Conservation (phyloP, 805 yeast species). For the Komagataella pseudopastoris region DNA sequence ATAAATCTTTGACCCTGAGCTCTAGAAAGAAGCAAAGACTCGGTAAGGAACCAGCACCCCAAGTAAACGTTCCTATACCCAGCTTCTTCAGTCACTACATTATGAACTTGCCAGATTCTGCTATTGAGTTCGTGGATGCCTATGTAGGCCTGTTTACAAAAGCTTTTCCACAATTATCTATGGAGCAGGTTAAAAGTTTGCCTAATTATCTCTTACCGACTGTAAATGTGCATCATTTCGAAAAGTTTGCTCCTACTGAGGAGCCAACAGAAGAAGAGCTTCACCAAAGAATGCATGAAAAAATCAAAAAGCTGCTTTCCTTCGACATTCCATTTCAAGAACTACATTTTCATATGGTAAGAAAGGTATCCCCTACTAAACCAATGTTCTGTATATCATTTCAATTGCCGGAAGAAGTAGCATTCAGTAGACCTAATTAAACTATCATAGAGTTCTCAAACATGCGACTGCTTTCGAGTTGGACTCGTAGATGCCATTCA, state of each 20-base stretch:
- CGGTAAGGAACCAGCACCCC: constrained; percentile 12
- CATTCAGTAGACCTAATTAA: constrained; percentile 19
- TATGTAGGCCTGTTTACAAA: constrained; percentile 57
- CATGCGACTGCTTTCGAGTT: neutral
- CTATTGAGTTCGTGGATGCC: constrained; percentile 68
- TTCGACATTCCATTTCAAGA: constrained; percentile 32
- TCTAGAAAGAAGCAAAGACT: constrained; percentile 16
- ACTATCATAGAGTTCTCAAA: neutral
- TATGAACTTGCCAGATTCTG: constrained; percentile 94
- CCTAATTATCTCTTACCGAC: constrained; percentile 51
- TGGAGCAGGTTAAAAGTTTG: constrained; percentile 17
- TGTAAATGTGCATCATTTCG: constrained; percentile 86
- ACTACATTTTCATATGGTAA: constrained; percentile 65
- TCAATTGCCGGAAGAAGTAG: constrained; percentile 53
- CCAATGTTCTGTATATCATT: constrained; percentile 90
- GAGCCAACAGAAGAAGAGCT: constrained; percentile 62
- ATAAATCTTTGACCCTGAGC: constrained; percentile 31
- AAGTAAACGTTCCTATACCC: constrained; percentile 30
- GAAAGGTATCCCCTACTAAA: constrained; percentile 94
- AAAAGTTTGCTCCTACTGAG: constrained; percentile 57
- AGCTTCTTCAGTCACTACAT: constrained; percentile 56
- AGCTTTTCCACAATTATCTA: constrained; percentile 21
- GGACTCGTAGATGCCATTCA: neutral
- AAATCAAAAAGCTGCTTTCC: constrained; percentile 31
- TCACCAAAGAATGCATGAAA: constrained; percentile 47